Evolutionary conservation across 768 basidiomycete genomes (phyloP).

Genomic region (Daedaleopsis nitida): DNA sequence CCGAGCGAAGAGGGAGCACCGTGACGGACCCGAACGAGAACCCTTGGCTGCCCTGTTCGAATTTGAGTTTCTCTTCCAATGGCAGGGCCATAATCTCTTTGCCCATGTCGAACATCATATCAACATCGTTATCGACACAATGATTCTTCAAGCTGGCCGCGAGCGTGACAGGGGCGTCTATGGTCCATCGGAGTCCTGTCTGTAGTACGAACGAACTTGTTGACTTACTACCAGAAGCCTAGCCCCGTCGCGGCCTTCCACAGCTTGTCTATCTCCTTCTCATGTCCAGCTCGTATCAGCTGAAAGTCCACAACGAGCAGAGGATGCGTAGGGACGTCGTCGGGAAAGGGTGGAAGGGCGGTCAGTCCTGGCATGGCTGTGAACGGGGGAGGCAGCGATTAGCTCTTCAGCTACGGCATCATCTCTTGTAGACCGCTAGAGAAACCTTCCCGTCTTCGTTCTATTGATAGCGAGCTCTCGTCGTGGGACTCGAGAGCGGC

Average conservation of each 20-base stretch:
- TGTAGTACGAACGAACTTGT: not conserved
- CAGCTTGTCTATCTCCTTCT: constrained; percentile 41
- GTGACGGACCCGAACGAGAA: constrained; percentile 41
- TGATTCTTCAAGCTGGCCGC: constrained; percentile 30
- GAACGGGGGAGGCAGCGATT: not conserved
- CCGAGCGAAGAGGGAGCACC: not conserved
- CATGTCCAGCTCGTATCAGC: constrained; percentile 38
- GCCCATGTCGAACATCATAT: constrained; percentile 46
- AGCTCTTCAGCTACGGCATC: not conserved
- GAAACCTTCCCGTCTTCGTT: no score
- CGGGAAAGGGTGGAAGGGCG: constrained; percentile 44
- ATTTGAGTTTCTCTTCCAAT: constrained; percentile 44
- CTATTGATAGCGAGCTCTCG: no score
- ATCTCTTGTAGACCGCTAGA: no score
- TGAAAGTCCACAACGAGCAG: constrained; percentile 49
- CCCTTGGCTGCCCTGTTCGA: constrained; percentile 45
- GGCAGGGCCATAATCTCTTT: constrained; percentile 42
- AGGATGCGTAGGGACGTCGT: constrained; percentile 45
- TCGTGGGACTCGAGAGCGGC: no score
- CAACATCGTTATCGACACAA: constrained; percentile 37
- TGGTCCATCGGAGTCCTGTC: no score
- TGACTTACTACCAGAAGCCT: constrained; percentile 56
- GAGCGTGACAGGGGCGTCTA: not conserved
- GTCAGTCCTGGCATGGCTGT: constrained; percentile 7
- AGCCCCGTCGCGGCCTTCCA: constrained; percentile 51